A percentile compares a stretch with the other conserved stretches of the same genome.
phyloP scores from a whole-genome alignment of 2,329 filamentous ascomycete genomes.

The Colletotrichum cuscutae region DNA sequence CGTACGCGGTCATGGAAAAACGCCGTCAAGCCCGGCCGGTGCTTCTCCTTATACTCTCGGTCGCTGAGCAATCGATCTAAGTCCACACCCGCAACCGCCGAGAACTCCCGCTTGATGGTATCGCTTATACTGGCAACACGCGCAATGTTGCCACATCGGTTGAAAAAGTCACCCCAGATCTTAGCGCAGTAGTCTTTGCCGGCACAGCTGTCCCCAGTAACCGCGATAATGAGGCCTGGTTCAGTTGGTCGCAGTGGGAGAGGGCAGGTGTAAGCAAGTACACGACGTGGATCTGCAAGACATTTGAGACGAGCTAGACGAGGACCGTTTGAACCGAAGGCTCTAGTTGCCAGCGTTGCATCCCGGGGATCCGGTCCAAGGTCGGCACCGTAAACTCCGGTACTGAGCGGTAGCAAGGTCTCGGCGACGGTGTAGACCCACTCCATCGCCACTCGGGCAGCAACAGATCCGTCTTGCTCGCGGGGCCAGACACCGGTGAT shows the following conservation, averaged over 20 bases:
- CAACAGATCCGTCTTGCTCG: constrained; percentile 57
- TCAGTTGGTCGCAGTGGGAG: constrained; percentile 50
- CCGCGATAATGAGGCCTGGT: constrained; percentile 64
- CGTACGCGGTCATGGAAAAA: constrained; percentile 61
- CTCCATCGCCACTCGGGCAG: constrained; percentile 48
- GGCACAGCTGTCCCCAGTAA: constrained; percentile 63
- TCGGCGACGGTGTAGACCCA: constrained; percentile 68
- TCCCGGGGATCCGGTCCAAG: constrained; percentile 72
- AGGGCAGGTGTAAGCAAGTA: constrained; percentile 67
- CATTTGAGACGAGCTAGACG: constrained; percentile 64
- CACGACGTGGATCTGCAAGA: constrained; percentile 56
- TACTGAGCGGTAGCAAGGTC: constrained; percentile 59
- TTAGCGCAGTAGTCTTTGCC: constrained; percentile 71
- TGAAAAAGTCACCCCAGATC: constrained; percentile 59
- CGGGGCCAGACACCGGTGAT: constrained; percentile 71
- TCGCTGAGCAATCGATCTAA: constrained; percentile 58
- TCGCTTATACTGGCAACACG: constrained; percentile 66
- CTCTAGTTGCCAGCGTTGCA: constrained; percentile 56
- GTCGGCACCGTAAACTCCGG: constrained; percentile 68
- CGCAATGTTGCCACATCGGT: constrained; percentile 39
- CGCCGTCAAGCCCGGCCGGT: constrained; percentile 60
- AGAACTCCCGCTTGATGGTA: constrained; percentile 66
- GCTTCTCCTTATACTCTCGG: constrained; percentile 70
- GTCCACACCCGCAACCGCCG: constrained; percentile 58
- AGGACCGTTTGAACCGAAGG: constrained; percentile 65